Evolutionary conservation across 306 rosid genomes (phyloP), one percentile per base, ranked within the genome.

Genomic region (Prunus davidiana): DNA sequence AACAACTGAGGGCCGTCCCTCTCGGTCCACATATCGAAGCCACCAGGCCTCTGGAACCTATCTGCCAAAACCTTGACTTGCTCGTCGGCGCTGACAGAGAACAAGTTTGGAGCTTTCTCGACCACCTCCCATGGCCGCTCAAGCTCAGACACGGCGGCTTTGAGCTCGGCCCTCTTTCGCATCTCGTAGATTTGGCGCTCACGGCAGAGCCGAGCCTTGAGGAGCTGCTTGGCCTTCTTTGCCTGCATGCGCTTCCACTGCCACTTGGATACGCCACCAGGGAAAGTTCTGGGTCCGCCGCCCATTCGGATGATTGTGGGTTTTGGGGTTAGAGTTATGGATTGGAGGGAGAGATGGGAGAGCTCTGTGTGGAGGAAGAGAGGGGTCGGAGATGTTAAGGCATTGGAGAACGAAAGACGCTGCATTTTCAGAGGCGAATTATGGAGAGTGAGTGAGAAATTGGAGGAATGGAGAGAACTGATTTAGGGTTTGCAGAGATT

Each of bases 171-270:
- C 71, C 97, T 79, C 88, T 95, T 92, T 66, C 99, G 88, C 99
- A 95, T 95, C 89, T 95, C 99, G 58, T 92, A 92, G 6, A 95
- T 90, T 81, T 95, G 97, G 62, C 97, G 88, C 81, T 95, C 97
- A 12, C 97, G 96, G 66, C 81, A 64, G 19, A 95, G 85, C 14
- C 97, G 74, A 5, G 99, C 99, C 82, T 94, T 91, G 76, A 94
- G 84, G 16, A 94, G 89, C 81, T 94, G 98, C 70, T 92, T 91
- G 55, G 89, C 84, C 82, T 94, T 94, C 86, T 81, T 90, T 32
- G 89, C 91, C 80, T 95, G 99, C 99, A 95, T 95, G 54, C 92
- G 86, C 84, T 90, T 95, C 99, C 97, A 95, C 64, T 90, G 92
- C 99, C 97, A 95, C 91, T 95, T 95, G 12, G 97, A 89, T 3